A percentile compares a stretch with the other conserved stretches of the same genome.
phyloP scores from a whole-genome alignment of 345 rosid species.

The Crucihimalaya himalaica region DNA sequence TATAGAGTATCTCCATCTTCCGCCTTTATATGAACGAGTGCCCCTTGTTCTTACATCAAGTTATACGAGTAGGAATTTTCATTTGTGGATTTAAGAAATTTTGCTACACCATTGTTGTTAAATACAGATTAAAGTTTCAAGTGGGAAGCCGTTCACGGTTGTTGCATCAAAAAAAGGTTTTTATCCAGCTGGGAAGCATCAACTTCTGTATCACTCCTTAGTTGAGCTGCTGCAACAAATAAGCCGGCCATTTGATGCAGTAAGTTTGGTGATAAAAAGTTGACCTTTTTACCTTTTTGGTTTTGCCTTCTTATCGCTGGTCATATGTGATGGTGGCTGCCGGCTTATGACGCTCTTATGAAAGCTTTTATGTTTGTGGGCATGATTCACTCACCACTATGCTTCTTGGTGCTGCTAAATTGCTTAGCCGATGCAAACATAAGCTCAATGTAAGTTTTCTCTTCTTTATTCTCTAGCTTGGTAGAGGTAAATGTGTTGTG shows the following conservation, averaged over 20 bases:
- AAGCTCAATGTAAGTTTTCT: conserved; percentile 56
- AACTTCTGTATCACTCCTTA: conserved; percentile 66
- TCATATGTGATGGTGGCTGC: conserved; percentile 39
- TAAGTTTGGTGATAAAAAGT: conserved; percentile 38
- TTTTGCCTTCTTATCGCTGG: conserved; percentile 19
- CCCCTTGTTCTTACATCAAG: no score
- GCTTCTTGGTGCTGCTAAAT: conserved; percentile 92
- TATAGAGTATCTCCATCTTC: no score
- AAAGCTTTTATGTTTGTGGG: conserved; percentile 90
- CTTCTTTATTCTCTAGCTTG: background rate
- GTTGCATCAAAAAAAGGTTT: conserved; percentile 80
- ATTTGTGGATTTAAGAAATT: background rate
- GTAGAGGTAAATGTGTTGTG: conserved; percentile 1
- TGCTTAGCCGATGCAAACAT: conserved; percentile 68
- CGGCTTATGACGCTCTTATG: conserved; percentile 92
- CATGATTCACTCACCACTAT: conserved; percentile 84
- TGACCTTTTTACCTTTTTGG: background rate
- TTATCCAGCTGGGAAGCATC: conserved; percentile 77
- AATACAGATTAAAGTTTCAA: conserved; percentile 68
- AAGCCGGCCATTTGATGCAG: conserved; percentile 79
- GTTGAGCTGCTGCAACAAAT: conserved; percentile 82
- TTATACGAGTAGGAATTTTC: background rate
- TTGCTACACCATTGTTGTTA: conserved; percentile 2
- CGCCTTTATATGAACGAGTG: no score
- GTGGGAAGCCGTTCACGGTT: conserved; percentile 78